Conservation (phyloP, 108 stramenopile species). For the Parmales sp. region DNA sequence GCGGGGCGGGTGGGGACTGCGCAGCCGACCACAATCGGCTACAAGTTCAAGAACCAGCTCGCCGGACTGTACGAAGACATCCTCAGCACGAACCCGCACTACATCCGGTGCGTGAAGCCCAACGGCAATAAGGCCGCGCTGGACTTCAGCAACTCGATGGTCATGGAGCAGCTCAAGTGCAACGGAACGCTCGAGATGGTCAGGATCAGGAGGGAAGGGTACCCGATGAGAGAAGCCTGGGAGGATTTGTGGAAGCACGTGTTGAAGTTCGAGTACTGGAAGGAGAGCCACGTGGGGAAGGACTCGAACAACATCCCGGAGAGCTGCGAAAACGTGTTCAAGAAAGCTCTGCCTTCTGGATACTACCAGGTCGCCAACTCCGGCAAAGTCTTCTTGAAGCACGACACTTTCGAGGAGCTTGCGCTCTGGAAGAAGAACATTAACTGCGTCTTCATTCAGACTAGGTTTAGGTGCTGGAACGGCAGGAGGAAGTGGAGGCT, state of each 20-base stretch:
- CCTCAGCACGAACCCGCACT: slow-evolving; percentile 14
- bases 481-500: neutral
- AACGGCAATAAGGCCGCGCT: slow-evolving; percentile 20
- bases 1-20: neutral
- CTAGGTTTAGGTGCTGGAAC: neutral
- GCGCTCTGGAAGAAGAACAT: neutral
- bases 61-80: neutral
- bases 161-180: slow-evolving; percentile 28
- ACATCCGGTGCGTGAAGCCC: slow-evolving; percentile 39
- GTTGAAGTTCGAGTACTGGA: slow-evolving; percentile 7
- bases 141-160: slow-evolving; percentile 17
- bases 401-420: slow-evolving; percentile 3
- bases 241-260: slow-evolving; percentile 1
- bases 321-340: slow-evolving; percentile 1
- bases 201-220: slow-evolving; percentile 74
- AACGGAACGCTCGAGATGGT: slow-evolving; percentile 23
- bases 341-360: neutral
- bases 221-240: slow-evolving; percentile 32
- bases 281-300: slow-evolving; percentile 8
- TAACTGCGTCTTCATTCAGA: slow-evolving; percentile 5
- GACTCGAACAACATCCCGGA: too few relatives aligned
- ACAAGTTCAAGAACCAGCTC: slow-evolving; percentile 6
- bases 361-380: slow-evolving; percentile 12
- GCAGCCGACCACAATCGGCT: slow-evolving; percentile 10
- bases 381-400: slow-evolving; percentile 8